Evolutionary conservation across 345 rosid species (phyloP), one percentile per base, ranked within the genome.

Genomic region (Gossypium longicalyx): DNA sequence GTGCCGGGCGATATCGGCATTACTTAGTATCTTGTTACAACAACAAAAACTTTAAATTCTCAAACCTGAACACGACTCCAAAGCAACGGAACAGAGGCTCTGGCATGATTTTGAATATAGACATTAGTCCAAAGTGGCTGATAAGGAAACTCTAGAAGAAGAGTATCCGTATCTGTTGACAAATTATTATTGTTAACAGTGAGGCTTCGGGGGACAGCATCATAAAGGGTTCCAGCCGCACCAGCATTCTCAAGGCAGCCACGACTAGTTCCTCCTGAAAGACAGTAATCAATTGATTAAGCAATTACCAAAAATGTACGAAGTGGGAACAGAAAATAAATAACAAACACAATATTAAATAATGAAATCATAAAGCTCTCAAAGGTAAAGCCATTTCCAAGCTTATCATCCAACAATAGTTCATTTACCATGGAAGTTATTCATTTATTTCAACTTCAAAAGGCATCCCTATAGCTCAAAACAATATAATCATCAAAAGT

Each of bases 11-110:
- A 25, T 72, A 13, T 3, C 44, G 65, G n/a, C 38, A 74, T 3
- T 51, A 15, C 20, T 62, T 52, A 20, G 49, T 0, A 29, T 51
- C 45, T 56, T 53, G 49, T 27, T 4, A 49, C 3, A 70, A 12
- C 17, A 20, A 58, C 59, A 58, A 60, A 49, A 22, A 56, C 45
- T 25, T 57, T 54, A 79, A 62, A 9, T 58, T 76, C 70, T 81
- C 82, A 78, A 82, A 96, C 99, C 97, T 96, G 99, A 73, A 93
- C 99, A 79, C 99, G 97, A 75, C 99, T 96, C 99, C 99, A 96
- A 73, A 93, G 89, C 89, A 96, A 82, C 54, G 99, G 99, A 82
- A 94, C 97, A 77, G 97, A 80, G 67, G 98, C 99, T 82, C 94
- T 89, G 12, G 97, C 98, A 80, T 56, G 77, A 85, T 96, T 94